Evolutionary conservation across 2,329 filamentous ascomycete species (phyloP).

Genomic region (Pseudocercospora vitis): DNA sequence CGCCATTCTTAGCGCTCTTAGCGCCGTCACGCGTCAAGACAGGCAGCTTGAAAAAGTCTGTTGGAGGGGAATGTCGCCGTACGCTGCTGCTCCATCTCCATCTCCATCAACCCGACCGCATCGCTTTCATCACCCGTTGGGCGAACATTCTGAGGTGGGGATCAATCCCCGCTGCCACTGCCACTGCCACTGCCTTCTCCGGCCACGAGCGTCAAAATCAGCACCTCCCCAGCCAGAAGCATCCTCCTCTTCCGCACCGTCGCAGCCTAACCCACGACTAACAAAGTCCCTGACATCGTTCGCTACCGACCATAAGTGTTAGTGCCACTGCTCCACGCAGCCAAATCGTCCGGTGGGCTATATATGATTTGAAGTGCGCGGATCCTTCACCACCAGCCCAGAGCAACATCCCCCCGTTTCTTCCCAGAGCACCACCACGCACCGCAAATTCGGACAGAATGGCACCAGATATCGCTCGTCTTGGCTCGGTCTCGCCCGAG

Average conservation of each 20-base stretch:
- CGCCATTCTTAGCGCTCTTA: background rate
- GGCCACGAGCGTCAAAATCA: background rate
- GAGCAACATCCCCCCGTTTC: background rate
- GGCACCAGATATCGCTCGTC: slow-evolving; percentile 24
- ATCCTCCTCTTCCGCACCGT: too few relatives aligned
- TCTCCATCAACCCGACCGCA: slow-evolving; percentile 1
- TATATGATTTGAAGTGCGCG: too few relatives aligned
- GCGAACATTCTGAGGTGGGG: background rate
- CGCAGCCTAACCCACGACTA: slow-evolving; percentile 2
- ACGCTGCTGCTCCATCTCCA: too few relatives aligned
- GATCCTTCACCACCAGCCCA: background rate
- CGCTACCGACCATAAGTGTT: background rate
- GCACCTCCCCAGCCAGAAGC: background rate
- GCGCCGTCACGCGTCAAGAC: background rate
- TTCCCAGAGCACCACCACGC: slow-evolving; percentile 6
- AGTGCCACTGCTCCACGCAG: slow-evolving; percentile 14
- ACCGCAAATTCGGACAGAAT: slow-evolving; percentile 11
- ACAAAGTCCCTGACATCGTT: background rate
- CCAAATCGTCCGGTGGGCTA: too few relatives aligned
- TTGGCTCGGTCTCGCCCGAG: slow-evolving; percentile 20
- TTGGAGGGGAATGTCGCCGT: background rate
- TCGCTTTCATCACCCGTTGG: background rate
- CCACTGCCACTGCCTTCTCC: background rate
- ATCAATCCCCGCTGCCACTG: background rate
- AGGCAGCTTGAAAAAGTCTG: slow-evolving; percentile 2